Evolutionary conservation across 2,329 filamentous ascomycete genomes (phyloP), one percentile per base, ranked within the genome.

Genomic region (Onygenales sp.): DNA sequence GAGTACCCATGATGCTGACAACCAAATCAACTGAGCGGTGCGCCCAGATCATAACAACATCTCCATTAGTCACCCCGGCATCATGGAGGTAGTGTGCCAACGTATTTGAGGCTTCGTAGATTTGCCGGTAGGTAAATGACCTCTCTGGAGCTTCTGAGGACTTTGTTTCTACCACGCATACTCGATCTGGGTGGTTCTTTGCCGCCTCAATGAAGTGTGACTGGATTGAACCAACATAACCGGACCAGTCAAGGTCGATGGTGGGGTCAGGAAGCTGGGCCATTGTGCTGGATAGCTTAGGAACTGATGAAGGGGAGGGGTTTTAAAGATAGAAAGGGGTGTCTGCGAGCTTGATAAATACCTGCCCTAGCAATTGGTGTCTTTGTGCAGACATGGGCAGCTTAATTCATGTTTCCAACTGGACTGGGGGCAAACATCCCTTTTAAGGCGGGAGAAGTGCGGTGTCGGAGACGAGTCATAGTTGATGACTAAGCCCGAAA

Each of bases 21-120:
- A 87, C 85, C 42, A 88, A 71, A 61, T 88, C 88, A 36, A 95
- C 90, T 53, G 83, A 83, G 54, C 91, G 83, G 70, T 95, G 81
- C 53, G 88, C 88, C 65, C 84, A 96, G 58, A 93, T 87, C 88
- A 95, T 95, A 62, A 95, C 89, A 2, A 95, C 90, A 65, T 97
- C 90, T 7, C 89, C 90, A 60, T 83, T 77, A 55, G 83, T 77
- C 58, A 89, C 77, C 54, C 91, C 90, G 62, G 83, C 78, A 49
- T 85, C 77, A 52, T 86, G 80, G 17, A 96, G 77, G 65, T 95
- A 81, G 70, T 95, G 84, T 21, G 89, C 87, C 6, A 96, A 69
- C 14, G 82, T 77, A 66, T 94, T 94, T 33, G 88, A 86, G 0
- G 86, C 85, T 72, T 95, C 86, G 65, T 90, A 80, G 65, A 97